Conservation (phyloP, 257 asterid genomes). For the Solanum sejunctum region DNA sequence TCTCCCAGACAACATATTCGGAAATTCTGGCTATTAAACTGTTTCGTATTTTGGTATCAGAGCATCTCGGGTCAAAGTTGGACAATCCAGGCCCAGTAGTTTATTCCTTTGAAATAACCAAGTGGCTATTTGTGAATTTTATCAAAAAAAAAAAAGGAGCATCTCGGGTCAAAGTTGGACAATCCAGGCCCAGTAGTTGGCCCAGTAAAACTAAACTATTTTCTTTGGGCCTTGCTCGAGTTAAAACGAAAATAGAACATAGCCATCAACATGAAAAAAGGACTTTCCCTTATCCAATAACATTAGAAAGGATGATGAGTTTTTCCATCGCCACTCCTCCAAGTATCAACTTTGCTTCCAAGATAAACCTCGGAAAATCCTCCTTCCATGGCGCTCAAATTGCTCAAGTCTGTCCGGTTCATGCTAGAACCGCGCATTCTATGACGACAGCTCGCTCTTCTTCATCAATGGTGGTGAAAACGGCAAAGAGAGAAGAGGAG, state of each 20-base stretch:
- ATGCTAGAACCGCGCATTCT: slow-evolving; percentile 4
- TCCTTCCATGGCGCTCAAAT: slow-evolving; percentile 59
- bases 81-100: too few relatives aligned
- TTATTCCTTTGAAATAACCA: too few relatives aligned
- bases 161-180: neutral
- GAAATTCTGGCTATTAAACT: too few relatives aligned
- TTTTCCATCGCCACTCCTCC: slow-evolving; percentile 49
- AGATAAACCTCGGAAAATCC: slow-evolving; percentile 21
- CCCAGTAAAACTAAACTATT: neutral
- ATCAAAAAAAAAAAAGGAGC: too few relatives aligned
- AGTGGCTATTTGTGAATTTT: neutral
- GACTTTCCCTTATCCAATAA: neutral
- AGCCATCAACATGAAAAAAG: neutral
- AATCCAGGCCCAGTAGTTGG: neutral
- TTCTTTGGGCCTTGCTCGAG: neutral
- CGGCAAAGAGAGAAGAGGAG: slow-evolving; percentile 75
- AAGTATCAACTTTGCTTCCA: slow-evolving; percentile 25
- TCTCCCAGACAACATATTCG: too few relatives aligned
- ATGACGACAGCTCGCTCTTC: slow-evolving; percentile 4
- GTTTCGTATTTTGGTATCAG: too few relatives aligned
- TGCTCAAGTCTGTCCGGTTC: slow-evolving; percentile 36
- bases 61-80: too few relatives aligned
- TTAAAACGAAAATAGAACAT: neutral
- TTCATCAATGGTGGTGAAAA: slow-evolving; percentile 45
- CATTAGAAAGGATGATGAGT: slow-evolving; percentile 34